Percentiles rank a stretch among this genome's conserved stretches.
phyloP scores from a whole-genome alignment of 441 rosid genomes.

The Erodium moschatum region DNA sequence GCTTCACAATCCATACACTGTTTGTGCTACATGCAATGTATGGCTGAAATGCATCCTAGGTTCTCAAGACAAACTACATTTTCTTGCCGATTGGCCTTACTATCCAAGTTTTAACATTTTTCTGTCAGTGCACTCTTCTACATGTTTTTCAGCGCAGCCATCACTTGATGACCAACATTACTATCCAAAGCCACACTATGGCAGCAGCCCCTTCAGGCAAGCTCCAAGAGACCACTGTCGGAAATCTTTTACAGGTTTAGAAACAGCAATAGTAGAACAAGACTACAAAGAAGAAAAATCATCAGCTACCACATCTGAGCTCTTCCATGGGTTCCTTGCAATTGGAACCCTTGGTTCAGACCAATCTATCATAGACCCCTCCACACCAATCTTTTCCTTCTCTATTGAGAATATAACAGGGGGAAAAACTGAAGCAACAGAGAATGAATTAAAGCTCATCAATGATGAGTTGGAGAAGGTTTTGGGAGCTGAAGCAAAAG shows the following conservation, averaged over 20 bases:
- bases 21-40: slow-evolving; percentile 2
- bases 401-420: slow-evolving; percentile 57
- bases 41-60: slow-evolving; percentile 3
- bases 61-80: slow-evolving; percentile 8
- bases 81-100: slow-evolving; percentile 1
- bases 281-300: slow-evolving; percentile 38
- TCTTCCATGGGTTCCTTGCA: slow-evolving; percentile 72
- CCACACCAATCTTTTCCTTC: slow-evolving; percentile 59
- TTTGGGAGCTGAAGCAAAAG: slow-evolving; percentile 53
- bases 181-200: slow-evolving; percentile 38
- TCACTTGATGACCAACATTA: slow-evolving; percentile 48
- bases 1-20: neutral
- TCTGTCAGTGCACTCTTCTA: slow-evolving; percentile 43
- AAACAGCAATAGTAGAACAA: slow-evolving; percentile 39
- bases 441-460: slow-evolving; percentile 60
- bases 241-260: slow-evolving; percentile 47
- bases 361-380: slow-evolving; percentile 34
- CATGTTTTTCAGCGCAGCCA: slow-evolving; percentile 53
- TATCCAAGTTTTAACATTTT: slow-evolving; percentile 17
- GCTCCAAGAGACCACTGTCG: slow-evolving; percentile 34
- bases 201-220: slow-evolving; percentile 35
- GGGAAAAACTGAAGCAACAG: slow-evolving; percentile 62
- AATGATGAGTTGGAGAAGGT: slow-evolving; percentile 68
- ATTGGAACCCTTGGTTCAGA: slow-evolving; percentile 73
- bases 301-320: slow-evolving; percentile 41